Percentiles rank a stretch among this genome's conserved stretches.
These are phyloP conservation scores for Phytophthora gonapodyides DNA, from an alignment of 352 stramenopile species.

Conservation along the genomic window DNA sequence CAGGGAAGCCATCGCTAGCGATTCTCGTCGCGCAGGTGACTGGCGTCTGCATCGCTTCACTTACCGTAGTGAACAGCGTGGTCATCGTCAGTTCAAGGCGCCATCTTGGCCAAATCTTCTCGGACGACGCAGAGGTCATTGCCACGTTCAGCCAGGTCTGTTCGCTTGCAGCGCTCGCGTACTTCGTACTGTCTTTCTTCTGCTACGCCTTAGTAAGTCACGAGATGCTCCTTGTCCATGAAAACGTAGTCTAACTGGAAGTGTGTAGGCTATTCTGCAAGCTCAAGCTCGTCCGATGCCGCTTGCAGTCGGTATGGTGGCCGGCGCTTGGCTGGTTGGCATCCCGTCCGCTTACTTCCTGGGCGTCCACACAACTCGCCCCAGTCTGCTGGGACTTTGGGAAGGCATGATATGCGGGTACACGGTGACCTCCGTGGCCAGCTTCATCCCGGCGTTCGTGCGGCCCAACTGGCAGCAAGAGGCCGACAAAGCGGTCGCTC, in stretches of 20 bases:
- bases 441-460: conserved; percentile 59
- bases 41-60: conserved; percentile 42
- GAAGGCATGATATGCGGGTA: conserved; percentile 67
- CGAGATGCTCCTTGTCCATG: too few species aligned
- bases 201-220: conserved; percentile 72
- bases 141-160: conserved; percentile 60
- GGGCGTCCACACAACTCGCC: conserved; percentile 34
- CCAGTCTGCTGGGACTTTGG: conserved; percentile 75
- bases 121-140: conserved; percentile 59
- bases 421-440: conserved; percentile 63
- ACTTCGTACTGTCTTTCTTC: conserved; percentile 76
- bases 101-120: conserved; percentile 72
- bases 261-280: conserved; percentile 54
- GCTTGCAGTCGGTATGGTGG: conserved; percentile 56
- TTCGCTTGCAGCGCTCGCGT: conserved; percentile 59
- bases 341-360: conserved; percentile 77
- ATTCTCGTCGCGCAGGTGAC: conserved; percentile 61
- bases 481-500: conserved; percentile 49
- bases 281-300: conserved; percentile 60
- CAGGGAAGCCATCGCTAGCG: conserved; percentile 38
- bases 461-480: conserved; percentile 66
- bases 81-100: conserved; percentile 47
- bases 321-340: conserved; percentile 74
- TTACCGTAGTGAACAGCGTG: conserved; percentile 48
- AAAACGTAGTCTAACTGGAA: neutral